These are phyloP conservation scores for Paragyromitra xinjiangensis DNA, from an alignment of 495 filamentous ascomycete species.

Conservation along the genomic window DNA sequence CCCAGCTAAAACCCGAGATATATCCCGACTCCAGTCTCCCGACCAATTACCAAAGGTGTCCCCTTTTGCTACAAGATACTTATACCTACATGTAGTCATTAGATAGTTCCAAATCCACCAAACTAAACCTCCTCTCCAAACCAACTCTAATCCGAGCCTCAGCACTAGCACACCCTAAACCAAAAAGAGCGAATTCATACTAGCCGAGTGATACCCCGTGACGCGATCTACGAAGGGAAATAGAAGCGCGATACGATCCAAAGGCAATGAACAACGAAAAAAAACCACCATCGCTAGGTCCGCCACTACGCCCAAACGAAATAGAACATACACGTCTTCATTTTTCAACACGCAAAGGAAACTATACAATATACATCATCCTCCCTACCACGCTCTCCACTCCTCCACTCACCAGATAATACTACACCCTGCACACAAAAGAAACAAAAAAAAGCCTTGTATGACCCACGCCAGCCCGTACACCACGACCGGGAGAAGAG, in stretches of 20 bases:
- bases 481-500: slow-evolving; percentile 27
- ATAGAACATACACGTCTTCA: background rate
- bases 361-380: slow-evolving; percentile 5
- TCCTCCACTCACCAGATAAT: slow-evolving; percentile 4
- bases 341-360: slow-evolving; percentile 3
- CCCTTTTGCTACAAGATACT: no score
- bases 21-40: no score
- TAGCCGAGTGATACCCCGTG: background rate
- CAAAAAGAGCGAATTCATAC: background rate
- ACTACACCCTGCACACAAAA: slow-evolving; percentile 5
- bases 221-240: no score
- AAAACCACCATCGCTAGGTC: background rate
- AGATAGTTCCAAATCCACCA: no score
- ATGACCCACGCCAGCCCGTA: slow-evolving; percentile 20
- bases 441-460: slow-evolving; percentile 16
- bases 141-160: no score
- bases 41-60: no score
- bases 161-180: no score
- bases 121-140: no score
- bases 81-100: no score
- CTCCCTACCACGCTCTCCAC: background rate
- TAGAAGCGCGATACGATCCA: background rate
- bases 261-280: background rate
- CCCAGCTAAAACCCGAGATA: no score
- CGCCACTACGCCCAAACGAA: background rate